Percentiles rank a stretch among this genome's conserved stretches.
These are phyloP conservation scores for Candida sonorensis DNA, from an alignment of 805 yeast genomes.

Conservation along the genomic window DNA sequence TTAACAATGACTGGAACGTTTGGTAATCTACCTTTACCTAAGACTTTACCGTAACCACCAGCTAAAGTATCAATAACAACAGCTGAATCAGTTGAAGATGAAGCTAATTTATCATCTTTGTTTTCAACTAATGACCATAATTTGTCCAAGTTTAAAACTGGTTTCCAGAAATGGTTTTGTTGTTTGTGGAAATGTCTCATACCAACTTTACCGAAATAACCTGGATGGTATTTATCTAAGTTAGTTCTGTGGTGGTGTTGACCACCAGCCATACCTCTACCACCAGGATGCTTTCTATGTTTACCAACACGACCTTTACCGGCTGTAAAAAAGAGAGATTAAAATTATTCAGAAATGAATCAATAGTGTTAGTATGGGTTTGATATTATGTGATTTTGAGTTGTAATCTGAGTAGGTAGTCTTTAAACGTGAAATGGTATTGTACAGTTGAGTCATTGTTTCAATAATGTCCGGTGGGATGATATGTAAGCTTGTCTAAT, in stretches of 20 bases:
- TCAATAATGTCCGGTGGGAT: too few species aligned
- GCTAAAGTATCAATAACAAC: slow-evolving; percentile 99
- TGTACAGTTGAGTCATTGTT: too few species aligned
- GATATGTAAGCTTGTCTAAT: too few species aligned
- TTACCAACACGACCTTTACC: slow-evolving; percentile 99
- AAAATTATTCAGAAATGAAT: slow-evolving; percentile 1
- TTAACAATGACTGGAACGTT: slow-evolving; percentile 97
- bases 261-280: slow-evolving; percentile 99
- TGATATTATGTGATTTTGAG: too few species aligned
- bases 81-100: slow-evolving; percentile 83
- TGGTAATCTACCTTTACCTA: slow-evolving; percentile 99
- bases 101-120: slow-evolving; percentile 88
- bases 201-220: slow-evolving; percentile 99
- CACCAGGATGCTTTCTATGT: slow-evolving; percentile 99
- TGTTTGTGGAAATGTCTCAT: slow-evolving; percentile 99
- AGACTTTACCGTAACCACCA: slow-evolving; percentile 99
- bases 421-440: too few species aligned
- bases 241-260: slow-evolving; percentile 99
- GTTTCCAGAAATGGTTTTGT: slow-evolving; percentile 93
- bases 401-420: too few species aligned
- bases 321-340: slow-evolving; percentile 64
- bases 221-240: slow-evolving; percentile 99
- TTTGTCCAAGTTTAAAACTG: slow-evolving; percentile 96
- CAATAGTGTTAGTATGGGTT: background rate
- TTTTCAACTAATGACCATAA: slow-evolving; percentile 95